Conservation (phyloP, 345 rosid genomes). For the Aquilaria yunnanensis region DNA sequence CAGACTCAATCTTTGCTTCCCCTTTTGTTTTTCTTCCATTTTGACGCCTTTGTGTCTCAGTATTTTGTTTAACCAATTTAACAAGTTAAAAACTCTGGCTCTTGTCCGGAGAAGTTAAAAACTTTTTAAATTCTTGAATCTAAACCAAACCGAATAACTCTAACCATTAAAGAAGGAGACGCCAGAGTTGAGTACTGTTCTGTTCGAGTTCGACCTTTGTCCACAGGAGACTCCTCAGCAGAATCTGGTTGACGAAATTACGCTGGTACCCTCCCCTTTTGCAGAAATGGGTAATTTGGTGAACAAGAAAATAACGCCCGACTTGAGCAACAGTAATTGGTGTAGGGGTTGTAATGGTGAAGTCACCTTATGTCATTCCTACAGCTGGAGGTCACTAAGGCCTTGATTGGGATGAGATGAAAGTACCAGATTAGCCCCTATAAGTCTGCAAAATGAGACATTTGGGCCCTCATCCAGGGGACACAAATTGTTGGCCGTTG, state of each 20-base stretch:
- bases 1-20: slow-evolving; percentile 38
- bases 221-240: slow-evolving; percentile 16
- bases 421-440: slow-evolving; percentile 26
- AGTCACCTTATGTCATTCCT: slow-evolving; percentile 38
- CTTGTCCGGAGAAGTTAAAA: slow-evolving; percentile 13
- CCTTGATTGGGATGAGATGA: background rate
- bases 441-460: background rate
- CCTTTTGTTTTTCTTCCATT: background rate
- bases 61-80: slow-evolving; percentile 13
- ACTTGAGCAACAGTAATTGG: too few species aligned
- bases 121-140: background rate
- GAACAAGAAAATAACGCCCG: too few species aligned
- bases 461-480: slow-evolving; percentile 7
- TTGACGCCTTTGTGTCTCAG: slow-evolving; percentile 13
- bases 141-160: slow-evolving; percentile 16
- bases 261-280: background rate
- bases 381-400: slow-evolving; percentile 34
- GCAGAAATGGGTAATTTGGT: slow-evolving; percentile 19
- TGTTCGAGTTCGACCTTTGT: slow-evolving; percentile 11
- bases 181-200: slow-evolving; percentile 6
- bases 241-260: background rate
- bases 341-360: slow-evolving; percentile 23
- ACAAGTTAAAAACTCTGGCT: slow-evolving; percentile 10
- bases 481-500: slow-evolving; percentile 15
- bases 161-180: background rate